These are phyloP conservation scores for Lichtheimia corymbifera DNA, from an alignment of 371 early-diverging fungal genomes.

Conservation along the genomic window DNA sequence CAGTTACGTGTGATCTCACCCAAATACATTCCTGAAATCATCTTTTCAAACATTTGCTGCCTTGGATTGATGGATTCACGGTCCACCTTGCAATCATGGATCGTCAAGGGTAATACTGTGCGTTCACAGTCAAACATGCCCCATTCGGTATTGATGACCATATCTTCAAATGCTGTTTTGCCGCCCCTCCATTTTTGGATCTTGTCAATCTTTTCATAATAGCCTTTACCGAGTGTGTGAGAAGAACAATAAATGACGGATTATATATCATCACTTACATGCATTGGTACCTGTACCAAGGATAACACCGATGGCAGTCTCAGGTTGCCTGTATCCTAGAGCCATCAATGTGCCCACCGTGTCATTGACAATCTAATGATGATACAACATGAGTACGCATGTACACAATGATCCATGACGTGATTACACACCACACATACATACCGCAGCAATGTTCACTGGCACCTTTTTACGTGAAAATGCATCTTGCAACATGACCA, in stretches of 20 bases:
- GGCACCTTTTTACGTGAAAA: constrained; percentile 75
- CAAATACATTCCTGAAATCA: constrained; percentile 90
- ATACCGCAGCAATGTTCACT: constrained; percentile 77
- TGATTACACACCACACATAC: neutral
- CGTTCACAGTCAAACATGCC: constrained; percentile 81
- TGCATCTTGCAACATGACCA: constrained; percentile 83
- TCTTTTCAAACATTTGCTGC: constrained; percentile 80
- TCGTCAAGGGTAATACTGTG: constrained; percentile 75
- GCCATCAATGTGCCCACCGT: constrained; percentile 94
- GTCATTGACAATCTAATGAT: constrained; percentile 83
- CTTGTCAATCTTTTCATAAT: constrained; percentile 70
- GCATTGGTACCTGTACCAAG: constrained; percentile 97
- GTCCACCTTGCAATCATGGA: constrained; percentile 84
- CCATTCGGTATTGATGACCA: constrained; percentile 93
- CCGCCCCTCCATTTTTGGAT: constrained; percentile 42
- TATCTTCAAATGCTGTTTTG: constrained; percentile 57
- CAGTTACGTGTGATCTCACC: constrained; percentile 88
- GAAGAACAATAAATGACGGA: neutral
- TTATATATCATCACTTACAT: constrained; percentile 10
- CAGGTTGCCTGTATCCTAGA: constrained; percentile 80
- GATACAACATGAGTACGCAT: neutral
- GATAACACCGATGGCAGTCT: constrained; percentile 88
- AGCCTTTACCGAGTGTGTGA: constrained; percentile 31
- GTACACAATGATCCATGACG: no score
- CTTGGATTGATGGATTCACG: constrained; percentile 78